Evolutionary conservation across 2,329 filamentous ascomycete genomes (phyloP), one percentile per base, ranked within the genome.

Genomic region (Apiospora koreana): DNA sequence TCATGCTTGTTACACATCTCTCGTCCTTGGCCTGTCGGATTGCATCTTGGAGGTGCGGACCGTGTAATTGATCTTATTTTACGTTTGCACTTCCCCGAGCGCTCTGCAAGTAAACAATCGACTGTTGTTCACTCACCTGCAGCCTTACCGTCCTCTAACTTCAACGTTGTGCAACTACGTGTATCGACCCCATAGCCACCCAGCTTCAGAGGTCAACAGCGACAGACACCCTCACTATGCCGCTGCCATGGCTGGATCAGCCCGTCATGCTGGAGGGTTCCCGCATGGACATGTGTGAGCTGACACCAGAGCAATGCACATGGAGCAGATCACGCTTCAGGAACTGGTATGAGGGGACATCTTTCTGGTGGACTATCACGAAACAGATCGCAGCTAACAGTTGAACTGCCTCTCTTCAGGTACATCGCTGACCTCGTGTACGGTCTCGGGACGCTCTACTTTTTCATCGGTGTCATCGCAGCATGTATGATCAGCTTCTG

Each of bases 391-490:
- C 31, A 12, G 31, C 54, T 62, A 62, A 62, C 31, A 12, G 21
- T 23, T 7, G 8, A 18, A 1, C 14, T 14, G 31, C 38, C 14
- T n/a, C 68, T 25, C 18, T 62, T 21, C 68, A 87, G 86, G 85
- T 88, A 87, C 72, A 77, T 86, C 69, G 84, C 87, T 28, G 88
- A 89, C 73, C 83, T 85, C 72, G 82, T 85, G 45, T 89, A 85
- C 72, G 85, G 83, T 0, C 76, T 88, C 4, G 82, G 82, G 8
- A 88, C 87, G 0, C 78, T 88, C 3, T 87, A 85, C 62, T 86
- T 89, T 72, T 85, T 88, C 76, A 79, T 86, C 73, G 80, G 80
- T 0, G 76, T 79, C n/a, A 85, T 89, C 68, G 79, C 81, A 1
- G 70, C 88, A 16, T 89, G 87, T 72, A 76, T 82, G 31, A 76